Conservation (phyloP, 345 rosid genomes). For the Hypericum androsaemum region DNA sequence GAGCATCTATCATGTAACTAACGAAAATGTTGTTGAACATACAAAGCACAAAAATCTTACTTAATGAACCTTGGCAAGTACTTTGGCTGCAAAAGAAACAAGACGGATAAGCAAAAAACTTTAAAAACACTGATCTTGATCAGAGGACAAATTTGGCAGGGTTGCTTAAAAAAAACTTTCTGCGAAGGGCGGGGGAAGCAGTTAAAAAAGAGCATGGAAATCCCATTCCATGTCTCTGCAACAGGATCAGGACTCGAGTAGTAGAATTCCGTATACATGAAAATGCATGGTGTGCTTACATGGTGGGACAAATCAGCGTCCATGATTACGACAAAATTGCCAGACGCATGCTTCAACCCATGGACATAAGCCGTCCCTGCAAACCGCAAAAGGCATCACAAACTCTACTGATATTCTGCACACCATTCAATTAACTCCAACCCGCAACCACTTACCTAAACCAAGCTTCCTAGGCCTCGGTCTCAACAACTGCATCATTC, state of each 20-base stretch:
- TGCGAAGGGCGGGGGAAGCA: no score
- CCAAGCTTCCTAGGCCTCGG: slow-evolving; percentile 91
- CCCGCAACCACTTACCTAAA: slow-evolving; percentile 40
- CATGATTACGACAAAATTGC: slow-evolving; percentile 89
- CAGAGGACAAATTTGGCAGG: no score
- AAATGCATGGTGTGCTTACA: slow-evolving; percentile 38
- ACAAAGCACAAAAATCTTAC: slow-evolving; percentile 31
- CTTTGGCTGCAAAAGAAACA: slow-evolving; percentile 67
- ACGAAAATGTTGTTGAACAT: neutral
- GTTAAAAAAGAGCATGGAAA: no score
- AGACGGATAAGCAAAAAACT: slow-evolving; percentile 5
- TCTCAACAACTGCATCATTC: slow-evolving; percentile 57
- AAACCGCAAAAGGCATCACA: slow-evolving; percentile 13
- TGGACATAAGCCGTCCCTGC: slow-evolving; percentile 88
- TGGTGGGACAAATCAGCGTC: slow-evolving; percentile 99
- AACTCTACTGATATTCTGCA: neutral
- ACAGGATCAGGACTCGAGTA: no score
- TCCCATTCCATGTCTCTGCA: no score
- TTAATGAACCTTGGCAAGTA: slow-evolving; percentile 86
- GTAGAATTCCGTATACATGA: no score
- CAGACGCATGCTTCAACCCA: slow-evolving; percentile 88
- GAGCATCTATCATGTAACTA: no score
- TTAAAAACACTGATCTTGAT: neutral
- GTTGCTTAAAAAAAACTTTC: no score
- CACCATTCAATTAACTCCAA: neutral